Base-by-base conservation (phyloP, 2,329 filamentous ascomycete genomes). In the Sordariomycetes sp. region DNA sequence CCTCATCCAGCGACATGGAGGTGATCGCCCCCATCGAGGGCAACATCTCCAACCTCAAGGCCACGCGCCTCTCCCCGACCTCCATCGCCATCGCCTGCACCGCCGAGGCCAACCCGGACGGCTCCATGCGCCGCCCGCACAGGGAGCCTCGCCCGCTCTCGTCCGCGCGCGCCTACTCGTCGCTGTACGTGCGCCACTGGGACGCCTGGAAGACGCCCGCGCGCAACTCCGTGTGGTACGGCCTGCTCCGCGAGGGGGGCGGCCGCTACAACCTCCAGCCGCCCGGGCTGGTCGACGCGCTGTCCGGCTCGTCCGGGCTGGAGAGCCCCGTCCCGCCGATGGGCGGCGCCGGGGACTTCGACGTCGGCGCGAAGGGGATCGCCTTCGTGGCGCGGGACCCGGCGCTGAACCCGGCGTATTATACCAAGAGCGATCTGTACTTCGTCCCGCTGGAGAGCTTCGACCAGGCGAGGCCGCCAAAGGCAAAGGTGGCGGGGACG, bases 401-500 rank as follows among this genome's bases (percentile, higher is more conserved):
- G 0, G 74, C 81, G 12, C 71, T 90, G 28, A 83, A 88, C 64
- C 83, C 82, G 3, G 88, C 89, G 0, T 80, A 88, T 59, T 83
- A 88, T 69, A 96, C 90, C 6, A 93, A 92, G 65, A 87, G 87
- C 0, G 88, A 94, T 66, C 79, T 95, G 35, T 96, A 94, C 70
- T 82, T 86, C 53, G 79, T 88, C 3, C 80, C 85, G 0, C 74
- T 91, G 35, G 74, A 77, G 55, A 81, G 78, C 3, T 91, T 87
- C 66, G 71, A 76, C 5, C 77, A 84, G 35, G 53, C 59, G 56
- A 67, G 78, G 67, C 70, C 83, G 61, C 74, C 77, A 25, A 60
- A 68, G 57, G 83, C 78, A 3, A 78, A 75, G 66, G 73, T 80
- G 57, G 75, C 82, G 58, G 32, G 55, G 34, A 86, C 82, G 24